Evolutionary conservation across 805 yeast species (phyloP).

Genomic region (Metschnikowia cubensis): DNA sequence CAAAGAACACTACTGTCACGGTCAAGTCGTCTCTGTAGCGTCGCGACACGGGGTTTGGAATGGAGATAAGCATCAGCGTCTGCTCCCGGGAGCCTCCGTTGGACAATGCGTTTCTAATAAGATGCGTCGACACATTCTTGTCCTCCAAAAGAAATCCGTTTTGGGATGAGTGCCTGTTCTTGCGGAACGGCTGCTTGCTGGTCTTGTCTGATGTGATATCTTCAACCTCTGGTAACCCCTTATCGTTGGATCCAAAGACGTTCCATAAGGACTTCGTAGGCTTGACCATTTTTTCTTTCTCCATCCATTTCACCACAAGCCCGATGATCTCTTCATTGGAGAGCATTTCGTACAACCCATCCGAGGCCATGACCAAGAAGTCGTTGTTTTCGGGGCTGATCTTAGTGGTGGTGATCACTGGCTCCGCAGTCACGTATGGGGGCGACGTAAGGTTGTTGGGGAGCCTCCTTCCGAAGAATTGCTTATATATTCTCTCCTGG

Average conservation of each 20-base stretch:
- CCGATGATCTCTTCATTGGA: constrained; percentile 91
- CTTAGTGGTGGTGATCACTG: constrained; percentile 80
- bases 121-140: constrained; percentile 85
- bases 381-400: constrained; percentile 69
- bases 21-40: constrained; percentile 94
- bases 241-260: constrained; percentile 37
- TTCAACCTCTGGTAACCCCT: constrained; percentile 56
- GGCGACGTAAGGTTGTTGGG: constrained; percentile 79
- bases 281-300: constrained; percentile 58
- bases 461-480: constrained; percentile 75
- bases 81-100: constrained; percentile 85
- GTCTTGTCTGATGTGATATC: constrained; percentile 59
- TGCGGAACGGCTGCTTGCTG: constrained; percentile 74
- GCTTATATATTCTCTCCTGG: constrained; percentile 68
- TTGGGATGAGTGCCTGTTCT: constrained; percentile 31
- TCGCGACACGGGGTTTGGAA: constrained; percentile 89
- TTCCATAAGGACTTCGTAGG: constrained; percentile 48
- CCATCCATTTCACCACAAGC: constrained; percentile 91
- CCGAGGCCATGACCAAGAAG: constrained; percentile 88
- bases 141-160: constrained; percentile 65
- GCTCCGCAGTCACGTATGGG: constrained; percentile 97
- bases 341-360: constrained; percentile 88
- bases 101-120: constrained; percentile 87
- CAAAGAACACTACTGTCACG: constrained; percentile 93
- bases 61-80: constrained; percentile 80